Base-by-base conservation (phyloP, 441 rosid species). In the Gossypium armourianum region DNA sequence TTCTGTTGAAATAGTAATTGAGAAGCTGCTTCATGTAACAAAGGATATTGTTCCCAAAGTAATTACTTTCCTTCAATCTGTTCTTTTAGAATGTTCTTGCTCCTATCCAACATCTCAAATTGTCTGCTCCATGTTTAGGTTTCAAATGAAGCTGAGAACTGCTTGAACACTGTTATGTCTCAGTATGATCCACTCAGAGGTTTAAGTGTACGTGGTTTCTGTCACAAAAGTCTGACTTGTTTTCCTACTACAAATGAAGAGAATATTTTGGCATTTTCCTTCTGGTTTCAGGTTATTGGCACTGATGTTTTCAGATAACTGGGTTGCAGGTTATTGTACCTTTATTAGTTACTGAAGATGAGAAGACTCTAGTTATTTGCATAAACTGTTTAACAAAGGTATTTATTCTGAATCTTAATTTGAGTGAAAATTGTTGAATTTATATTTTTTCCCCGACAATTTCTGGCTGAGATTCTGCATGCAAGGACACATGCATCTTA, bases 351-450 rank as follows among this genome's bases (percentile, higher is more conserved):
- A 83, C 96, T n/a, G 98, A 95, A 74, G 97, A 92, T 78, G 97
- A 92, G 82, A 90, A 90, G 83, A 88, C 92, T 70, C 99, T 92
- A 45, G 93, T 92, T 43, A 86, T 90, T 52, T 92, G 96, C 86
- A 84, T 95, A 77, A 92, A 90, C 77, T 90, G 99, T 83, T 80
- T 92, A 81, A 92, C 95, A 0, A 94, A 94, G 97, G 99, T 94
- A 82, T 54, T 16, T 52, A 52, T 19, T 55, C 76, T 53, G 32
- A 62, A 16, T 9, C 70, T 24, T 49, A 49, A 6, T 52, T 63
- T 32, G 58, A 36, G 17, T 21, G 19, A 58, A n/a, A 29, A 12
- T 1, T 71, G 61, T 60, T 50, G 21, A n/a, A 9, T 29, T 74
- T 40, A 4, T 32, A n/a, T 13, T 7, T 24, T 5, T 15, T 16